Percentiles rank a stretch among this genome's conserved stretches.
Conservation (phyloP, 2,329 filamentous ascomycete species). For the Gyromitra esculenta region DNA sequence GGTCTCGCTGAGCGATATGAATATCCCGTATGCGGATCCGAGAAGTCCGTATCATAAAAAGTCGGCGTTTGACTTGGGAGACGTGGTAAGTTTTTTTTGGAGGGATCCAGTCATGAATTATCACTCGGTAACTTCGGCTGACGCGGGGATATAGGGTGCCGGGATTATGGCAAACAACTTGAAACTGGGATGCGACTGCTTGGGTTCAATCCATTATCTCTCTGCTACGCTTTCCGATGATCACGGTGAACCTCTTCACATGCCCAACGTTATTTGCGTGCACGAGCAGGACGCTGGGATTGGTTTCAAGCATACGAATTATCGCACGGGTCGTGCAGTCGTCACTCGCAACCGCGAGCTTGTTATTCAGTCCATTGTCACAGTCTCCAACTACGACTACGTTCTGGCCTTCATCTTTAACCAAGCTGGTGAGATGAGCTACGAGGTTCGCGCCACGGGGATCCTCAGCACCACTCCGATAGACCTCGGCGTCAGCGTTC, state of each 20-base stretch:
- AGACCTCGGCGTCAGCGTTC: conserved; percentile 71
- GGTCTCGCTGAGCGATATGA: conserved; percentile 72
- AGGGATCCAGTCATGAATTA: conserved; percentile 14
- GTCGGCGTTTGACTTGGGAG: conserved; percentile 75
- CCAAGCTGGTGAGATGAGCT: conserved; percentile 73
- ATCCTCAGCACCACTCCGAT: conserved; percentile 75
- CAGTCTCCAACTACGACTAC: conserved; percentile 77
- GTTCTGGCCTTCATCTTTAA: conserved; percentile 77
- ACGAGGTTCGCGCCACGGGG: conserved; percentile 75
- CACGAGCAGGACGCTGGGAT: conserved; percentile 77
- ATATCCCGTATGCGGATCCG: conserved; percentile 70
- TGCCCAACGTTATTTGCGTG: conserved; percentile 75
- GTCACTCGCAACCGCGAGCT: conserved; percentile 72
- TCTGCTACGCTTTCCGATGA: conserved; percentile 69
- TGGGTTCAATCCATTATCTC: conserved; percentile 76
- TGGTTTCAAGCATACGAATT: conserved; percentile 77
- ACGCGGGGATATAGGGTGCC: conserved; percentile 62
- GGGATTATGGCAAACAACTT: conserved; percentile 76
- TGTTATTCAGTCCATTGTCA: conserved; percentile 76
- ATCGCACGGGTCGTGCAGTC: conserved; percentile 71
- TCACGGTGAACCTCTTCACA: conserved; percentile 68
- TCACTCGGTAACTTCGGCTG: conserved; percentile 24
- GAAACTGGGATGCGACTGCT: conserved; percentile 75
- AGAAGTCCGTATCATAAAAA: conserved; percentile 75
- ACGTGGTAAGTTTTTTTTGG: conserved; percentile 62